Evolutionary conservation across 1,139 yeast species (phyloP), one percentile per base, ranked within the genome.

Genomic region (Yamadazyma spencermartinsiae): DNA sequence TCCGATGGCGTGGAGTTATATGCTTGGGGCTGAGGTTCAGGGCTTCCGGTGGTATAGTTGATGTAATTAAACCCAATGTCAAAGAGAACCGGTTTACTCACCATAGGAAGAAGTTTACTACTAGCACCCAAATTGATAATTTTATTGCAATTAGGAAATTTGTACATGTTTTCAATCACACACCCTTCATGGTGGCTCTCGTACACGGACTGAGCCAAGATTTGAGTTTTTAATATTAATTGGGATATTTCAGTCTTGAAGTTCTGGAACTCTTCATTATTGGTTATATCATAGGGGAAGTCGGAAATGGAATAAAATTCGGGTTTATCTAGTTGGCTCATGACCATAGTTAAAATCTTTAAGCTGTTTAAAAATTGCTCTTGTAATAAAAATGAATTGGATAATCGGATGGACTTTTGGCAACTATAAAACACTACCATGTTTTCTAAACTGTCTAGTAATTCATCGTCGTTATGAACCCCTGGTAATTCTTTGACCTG

Each of bases 11-110:
- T 16, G 2, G 24, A 6, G 13, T 9, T 6, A 12, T n/a, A 4
- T 27, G 28, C 29, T 11, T 33, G 16, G 5, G 45, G 40, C 20
- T 38, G 46, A 8, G 47, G 45, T 15, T 46, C 48, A 8, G 43
- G 39, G 16, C 51, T 38, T 6, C 46, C 45, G 3, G 47, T 41
- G 9, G 58, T 47, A 54, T 81, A 80, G 34, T 72, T 69, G 38
- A 90, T 76, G 55, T 86, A 89, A 58, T 89, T 89, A 67, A 72
- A 89, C 0, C 95, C 97, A 52, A 87, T 72, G 58, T 90, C 98
- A 55, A 88, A 90, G 52, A 89, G 75, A 7, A 89, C 95, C 0
- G 98, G 96, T 61, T 90, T 90, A 42, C 84, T 78, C 42, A 81
- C 72, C 2, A 86, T 76, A 1, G 95, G 86, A 42, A 48, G 53